Conservation (phyloP, 768 basidiomycete species). For the Lactarius quietus region DNA sequence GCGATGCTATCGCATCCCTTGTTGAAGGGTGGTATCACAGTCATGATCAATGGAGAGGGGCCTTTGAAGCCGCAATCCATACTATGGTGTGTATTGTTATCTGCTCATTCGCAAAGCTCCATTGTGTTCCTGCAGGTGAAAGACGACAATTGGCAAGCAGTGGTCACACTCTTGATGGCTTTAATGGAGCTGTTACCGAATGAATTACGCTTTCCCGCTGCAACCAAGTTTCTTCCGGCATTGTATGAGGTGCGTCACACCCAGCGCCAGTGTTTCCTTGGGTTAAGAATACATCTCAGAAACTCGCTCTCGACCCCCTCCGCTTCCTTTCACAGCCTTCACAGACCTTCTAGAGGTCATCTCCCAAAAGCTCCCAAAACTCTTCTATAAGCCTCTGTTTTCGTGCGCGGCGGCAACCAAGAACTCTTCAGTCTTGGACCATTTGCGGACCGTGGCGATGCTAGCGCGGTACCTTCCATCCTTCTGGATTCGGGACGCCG, state of each 20-base stretch:
- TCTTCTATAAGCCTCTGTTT: conserved; percentile 73
- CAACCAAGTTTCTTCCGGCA: conserved; percentile 42
- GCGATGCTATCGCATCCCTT: conserved; percentile 27
- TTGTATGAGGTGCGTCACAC: conserved; percentile 46
- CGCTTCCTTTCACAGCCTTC: conserved; percentile 44
- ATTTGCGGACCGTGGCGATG: conserved; percentile 52
- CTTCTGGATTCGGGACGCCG: conserved; percentile 65
- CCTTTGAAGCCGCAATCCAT: conserved; percentile 23
- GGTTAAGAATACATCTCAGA: conserved; percentile 31
- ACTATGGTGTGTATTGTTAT: conserved; percentile 3
- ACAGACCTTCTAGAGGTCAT: conserved; percentile 49
- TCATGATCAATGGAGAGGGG: conserved; percentile 14
- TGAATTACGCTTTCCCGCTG: conserved; percentile 42
- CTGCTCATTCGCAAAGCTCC: neutral
- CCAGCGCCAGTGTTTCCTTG: neutral
- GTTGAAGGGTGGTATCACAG: conserved; percentile 35
- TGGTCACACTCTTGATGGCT: conserved; percentile 40
- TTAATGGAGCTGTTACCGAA: conserved; percentile 46
- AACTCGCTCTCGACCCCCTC: conserved; percentile 53
- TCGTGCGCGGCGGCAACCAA: conserved; percentile 59
- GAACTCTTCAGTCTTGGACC: conserved; percentile 53
- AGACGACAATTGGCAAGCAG: conserved; percentile 41
- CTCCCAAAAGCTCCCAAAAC: conserved; percentile 51
- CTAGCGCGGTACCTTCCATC: conserved; percentile 54
- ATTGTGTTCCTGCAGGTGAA: conserved; percentile 34